Base-by-base conservation (phyloP, 176 grass and related monocot genomes). In the Ampelocalamus luodianensis region DNA sequence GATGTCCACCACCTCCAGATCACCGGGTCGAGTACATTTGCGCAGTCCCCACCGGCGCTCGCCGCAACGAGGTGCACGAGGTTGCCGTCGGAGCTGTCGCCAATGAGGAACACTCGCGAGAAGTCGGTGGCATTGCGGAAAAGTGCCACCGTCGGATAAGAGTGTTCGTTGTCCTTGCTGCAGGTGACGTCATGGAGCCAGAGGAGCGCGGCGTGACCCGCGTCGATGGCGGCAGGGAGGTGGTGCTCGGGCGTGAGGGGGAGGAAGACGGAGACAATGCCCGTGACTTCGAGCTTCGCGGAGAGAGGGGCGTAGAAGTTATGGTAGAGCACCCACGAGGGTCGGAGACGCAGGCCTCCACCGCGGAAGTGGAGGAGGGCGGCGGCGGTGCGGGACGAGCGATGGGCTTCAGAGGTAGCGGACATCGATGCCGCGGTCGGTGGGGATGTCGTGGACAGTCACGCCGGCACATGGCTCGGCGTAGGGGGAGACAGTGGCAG, bases 91-190 rank as follows among this genome's bases (percentile, higher is more conserved):
- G 85, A 66, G 65, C 89, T 91, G 72, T 91, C 89, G 18, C 89
- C 89, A 34, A 91, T 81, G 42, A 91, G 75, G 56, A 91, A 91
- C 85, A 88, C 89, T 38, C 85, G 85, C 3, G 89, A 91, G 80
- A 91, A 91, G 79, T 91, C 85, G 2, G 43, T 74, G 4, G 56
- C 77, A 0, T 34, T 17, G 22, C 67, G 42, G 12, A 91, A 26
- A 0, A 44, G 84, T 72, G 7, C 43, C 10, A 76, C 61, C 14
- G 39, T 62, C 3, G 42, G 36, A 1, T 32, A 38, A 9, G 48
- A 44, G 24, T 16, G 13, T 10, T 50, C 62, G 3, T 37, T 8
- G 43, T 48, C 22, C 18, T 66, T 26, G 23, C n/a, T 26, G 11
- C 60, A 65, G 14, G 71, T 76, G 61, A 95, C 26, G 11, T 91